phyloP scores from a whole-genome alignment of 768 basidiomycete genomes.

The Naganishia vaughanmartiniae region DNA sequence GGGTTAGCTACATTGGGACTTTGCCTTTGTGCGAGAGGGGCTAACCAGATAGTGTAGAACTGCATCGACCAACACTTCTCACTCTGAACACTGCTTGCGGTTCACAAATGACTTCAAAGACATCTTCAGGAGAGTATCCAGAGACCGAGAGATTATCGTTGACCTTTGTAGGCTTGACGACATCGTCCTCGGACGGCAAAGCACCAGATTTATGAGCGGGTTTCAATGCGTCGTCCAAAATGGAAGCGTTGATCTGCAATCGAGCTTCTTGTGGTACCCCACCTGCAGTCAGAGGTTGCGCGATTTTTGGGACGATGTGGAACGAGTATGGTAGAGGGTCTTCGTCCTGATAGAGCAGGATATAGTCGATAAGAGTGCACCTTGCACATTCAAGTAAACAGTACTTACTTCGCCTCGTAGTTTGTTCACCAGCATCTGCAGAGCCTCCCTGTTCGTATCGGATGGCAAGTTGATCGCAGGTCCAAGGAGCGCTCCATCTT shows the following conservation, averaged over 20 bases:
- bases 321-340: constrained; percentile 91
- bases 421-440: constrained; percentile 87
- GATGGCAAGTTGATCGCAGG: constrained; percentile 87
- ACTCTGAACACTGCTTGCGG: constrained; percentile 96
- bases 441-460: constrained; percentile 73
- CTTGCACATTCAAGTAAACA: background rate
- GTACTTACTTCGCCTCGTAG: constrained; percentile 65
- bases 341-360: constrained; percentile 59
- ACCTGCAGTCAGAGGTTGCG: constrained; percentile 38
- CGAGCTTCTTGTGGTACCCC: constrained; percentile 62
- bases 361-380: background rate
- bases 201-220: constrained; percentile 45
- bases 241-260: constrained; percentile 78
- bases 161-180: constrained; percentile 51
- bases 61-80: constrained; percentile 88
- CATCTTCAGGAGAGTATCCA: constrained; percentile 63
- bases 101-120: constrained; percentile 82
- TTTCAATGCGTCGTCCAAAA: constrained; percentile 77
- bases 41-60: constrained; percentile 80
- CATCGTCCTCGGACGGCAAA: constrained; percentile 62
- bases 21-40: constrained; percentile 26
- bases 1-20: background rate
- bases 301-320: constrained; percentile 60
- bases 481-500: constrained; percentile 75
- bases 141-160: constrained; percentile 18